Evolutionary conservation across 2,329 filamentous ascomycete genomes (phyloP).

Genomic region (Helotiales sp.): DNA sequence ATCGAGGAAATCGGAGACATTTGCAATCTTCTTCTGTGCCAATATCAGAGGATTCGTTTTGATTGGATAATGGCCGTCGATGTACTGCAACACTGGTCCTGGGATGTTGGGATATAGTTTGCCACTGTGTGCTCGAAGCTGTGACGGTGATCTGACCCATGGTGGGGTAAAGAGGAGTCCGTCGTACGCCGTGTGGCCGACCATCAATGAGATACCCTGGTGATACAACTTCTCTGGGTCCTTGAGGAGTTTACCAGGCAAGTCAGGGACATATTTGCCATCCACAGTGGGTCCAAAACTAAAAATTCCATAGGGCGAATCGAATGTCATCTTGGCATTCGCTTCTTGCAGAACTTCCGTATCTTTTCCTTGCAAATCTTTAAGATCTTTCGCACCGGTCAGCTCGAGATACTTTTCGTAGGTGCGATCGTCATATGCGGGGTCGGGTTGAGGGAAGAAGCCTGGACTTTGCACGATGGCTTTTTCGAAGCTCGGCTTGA

Average conservation of each 20-base stretch:
- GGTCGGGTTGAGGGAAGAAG: slow-evolving; percentile 22
- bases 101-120: slow-evolving; percentile 5
- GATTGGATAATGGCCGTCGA: neutral
- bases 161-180: slow-evolving; percentile 9
- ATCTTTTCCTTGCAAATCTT: slow-evolving; percentile 9
- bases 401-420: neutral
- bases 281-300: slow-evolving; percentile 52
- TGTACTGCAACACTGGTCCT: neutral
- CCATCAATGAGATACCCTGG: neutral
- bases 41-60: neutral
- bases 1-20: slow-evolving; percentile 8
- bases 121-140: neutral
- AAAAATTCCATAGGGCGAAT: slow-evolving; percentile 47
- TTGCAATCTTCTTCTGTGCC: slow-evolving; percentile 3
- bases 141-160: neutral
- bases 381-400: slow-evolving; percentile 19
- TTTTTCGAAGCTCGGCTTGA: slow-evolving; percentile 47
- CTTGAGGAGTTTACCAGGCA: slow-evolving; percentile 51
- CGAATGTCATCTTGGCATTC: slow-evolving; percentile 24
- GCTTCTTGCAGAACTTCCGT: slow-evolving; percentile 19
- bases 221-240: neutral
- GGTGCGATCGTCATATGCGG: slow-evolving; percentile 9
- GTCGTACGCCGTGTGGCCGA: slow-evolving; percentile 9
- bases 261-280: slow-evolving; percentile 51
- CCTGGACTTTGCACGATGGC: slow-evolving; percentile 42